Evolutionary conservation across 768 basidiomycete species (phyloP).

Genomic region (Auriscalpium vulgare): DNA sequence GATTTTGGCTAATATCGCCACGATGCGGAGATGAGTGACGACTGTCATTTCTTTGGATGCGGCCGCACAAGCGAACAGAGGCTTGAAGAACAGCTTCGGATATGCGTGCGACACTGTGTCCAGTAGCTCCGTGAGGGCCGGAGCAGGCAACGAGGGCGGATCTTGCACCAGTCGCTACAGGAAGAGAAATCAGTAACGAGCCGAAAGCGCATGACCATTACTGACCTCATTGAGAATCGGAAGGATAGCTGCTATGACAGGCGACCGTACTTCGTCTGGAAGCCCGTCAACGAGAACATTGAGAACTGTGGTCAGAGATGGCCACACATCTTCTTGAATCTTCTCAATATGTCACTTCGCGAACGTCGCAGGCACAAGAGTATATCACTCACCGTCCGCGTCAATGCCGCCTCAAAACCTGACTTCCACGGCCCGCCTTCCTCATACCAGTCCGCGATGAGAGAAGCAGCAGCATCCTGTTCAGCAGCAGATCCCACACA

Average conservation of each 20-base stretch:
- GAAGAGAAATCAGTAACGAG: background rate
- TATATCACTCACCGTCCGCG: background rate
- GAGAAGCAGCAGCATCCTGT: slow-evolving; percentile 14
- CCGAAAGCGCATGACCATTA: background rate
- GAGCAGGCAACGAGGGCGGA: slow-evolving; percentile 42
- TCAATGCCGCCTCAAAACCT: slow-evolving; percentile 12
- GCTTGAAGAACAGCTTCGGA: slow-evolving; percentile 65
- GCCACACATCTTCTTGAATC: slow-evolving; percentile 38
- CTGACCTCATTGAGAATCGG: slow-evolving; percentile 46
- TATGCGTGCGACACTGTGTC: slow-evolving; percentile 39
- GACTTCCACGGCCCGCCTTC: slow-evolving; percentile 2
- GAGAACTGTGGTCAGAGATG: slow-evolving; percentile 31
- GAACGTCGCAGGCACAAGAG: background rate
- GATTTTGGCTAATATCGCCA: slow-evolving; percentile 44
- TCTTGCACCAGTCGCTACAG: slow-evolving; percentile 40
- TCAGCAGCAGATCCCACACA: slow-evolving; percentile 11
- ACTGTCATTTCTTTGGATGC: slow-evolving; percentile 54
- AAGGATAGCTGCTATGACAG: slow-evolving; percentile 31
- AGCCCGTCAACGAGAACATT: slow-evolving; percentile 34
- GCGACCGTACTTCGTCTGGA: slow-evolving; percentile 40
- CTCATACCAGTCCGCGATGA: slow-evolving; percentile 26
- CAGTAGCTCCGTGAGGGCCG: slow-evolving; percentile 43
- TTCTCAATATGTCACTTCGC: slow-evolving; percentile 9
- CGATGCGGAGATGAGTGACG: slow-evolving; percentile 47
- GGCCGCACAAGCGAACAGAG: slow-evolving; percentile 61